Evolutionary conservation across 139 green algal species (phyloP).

Genomic region (Chlorella sp.): DNA sequence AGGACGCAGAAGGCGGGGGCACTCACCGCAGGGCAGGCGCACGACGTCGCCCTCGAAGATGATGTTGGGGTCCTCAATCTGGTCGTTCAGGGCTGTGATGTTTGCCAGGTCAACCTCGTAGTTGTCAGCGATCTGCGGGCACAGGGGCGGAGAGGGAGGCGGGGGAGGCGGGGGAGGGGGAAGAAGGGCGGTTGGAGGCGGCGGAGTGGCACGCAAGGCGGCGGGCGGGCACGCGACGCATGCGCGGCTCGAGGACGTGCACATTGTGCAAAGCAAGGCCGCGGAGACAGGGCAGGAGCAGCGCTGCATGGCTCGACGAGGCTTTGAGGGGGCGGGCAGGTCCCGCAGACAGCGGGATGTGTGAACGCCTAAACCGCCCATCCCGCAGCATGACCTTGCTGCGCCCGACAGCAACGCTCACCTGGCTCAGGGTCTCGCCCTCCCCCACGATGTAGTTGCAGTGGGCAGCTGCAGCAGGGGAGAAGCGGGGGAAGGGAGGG

Average conservation of each 20-base stretch:
- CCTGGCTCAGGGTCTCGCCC: not conserved
- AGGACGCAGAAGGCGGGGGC: not conserved
- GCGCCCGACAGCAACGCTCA: not conserved
- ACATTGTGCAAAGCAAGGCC: too few relatives aligned
- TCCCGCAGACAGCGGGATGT: too few relatives aligned
- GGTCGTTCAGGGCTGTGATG: not conserved
- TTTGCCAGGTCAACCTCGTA: not conserved
- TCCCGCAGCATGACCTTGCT: not conserved
- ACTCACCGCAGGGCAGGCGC: conserved; percentile 5
- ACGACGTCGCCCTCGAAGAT: not conserved
- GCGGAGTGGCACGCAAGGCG: too few relatives aligned
- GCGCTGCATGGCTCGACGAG: too few relatives aligned
- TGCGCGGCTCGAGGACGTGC: too few relatives aligned
- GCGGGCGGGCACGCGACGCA: too few relatives aligned
- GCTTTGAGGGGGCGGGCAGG: too few relatives aligned
- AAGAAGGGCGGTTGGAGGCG: not conserved
- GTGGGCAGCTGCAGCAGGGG: not conserved
- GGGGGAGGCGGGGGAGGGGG: not conserved
- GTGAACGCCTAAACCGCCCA: too few relatives aligned
- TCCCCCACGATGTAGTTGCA: conserved; percentile 16
- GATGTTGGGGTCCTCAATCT: conserved; percentile 2
- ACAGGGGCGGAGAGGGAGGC: not conserved
- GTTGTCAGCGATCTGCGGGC: not conserved
- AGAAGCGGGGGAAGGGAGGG: not conserved
- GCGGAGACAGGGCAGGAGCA: too few relatives aligned